Evolutionary conservation across 768 basidiomycete genomes (phyloP).

Genomic region (Hygrocybe punicea): DNA sequence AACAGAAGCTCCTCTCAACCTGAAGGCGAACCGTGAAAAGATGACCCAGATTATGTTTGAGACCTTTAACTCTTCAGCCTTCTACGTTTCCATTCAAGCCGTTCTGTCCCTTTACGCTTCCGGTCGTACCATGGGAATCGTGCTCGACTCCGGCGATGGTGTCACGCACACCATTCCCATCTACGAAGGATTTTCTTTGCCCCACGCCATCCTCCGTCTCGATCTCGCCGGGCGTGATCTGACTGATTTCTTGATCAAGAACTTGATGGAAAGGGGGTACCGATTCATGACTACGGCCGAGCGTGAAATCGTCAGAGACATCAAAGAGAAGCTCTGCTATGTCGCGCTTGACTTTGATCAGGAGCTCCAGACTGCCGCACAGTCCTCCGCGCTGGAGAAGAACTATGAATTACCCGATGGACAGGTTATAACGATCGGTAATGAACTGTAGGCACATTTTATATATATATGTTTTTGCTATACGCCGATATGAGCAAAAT

Average conservation of each 20-base stretch:
- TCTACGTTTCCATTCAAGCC: conserved; percentile 91
- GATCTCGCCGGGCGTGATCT: conserved; percentile 92
- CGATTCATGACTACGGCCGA: conserved; percentile 92
- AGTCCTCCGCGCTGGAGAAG: conserved; percentile 88
- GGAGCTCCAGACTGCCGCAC: conserved; percentile 86
- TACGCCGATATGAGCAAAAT: conserved; percentile 52
- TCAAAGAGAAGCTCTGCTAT: conserved; percentile 97
- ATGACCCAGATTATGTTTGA: conserved; percentile 98
- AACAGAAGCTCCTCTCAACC: conserved; percentile 90
- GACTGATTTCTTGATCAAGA: conserved; percentile 80
- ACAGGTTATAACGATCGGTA: conserved; percentile 93
- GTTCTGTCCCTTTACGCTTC: conserved; percentile 90
- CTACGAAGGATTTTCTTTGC: conserved; percentile 90
- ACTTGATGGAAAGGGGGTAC: conserved; percentile 88
- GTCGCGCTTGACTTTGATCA: conserved; percentile 94
- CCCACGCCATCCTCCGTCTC: conserved; percentile 89
- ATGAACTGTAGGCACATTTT: conserved; percentile 67
- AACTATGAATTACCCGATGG: conserved; percentile 90
- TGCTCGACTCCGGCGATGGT: conserved; percentile 95
- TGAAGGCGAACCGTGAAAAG: conserved; percentile 90
- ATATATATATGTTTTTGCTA: too few relatives aligned
- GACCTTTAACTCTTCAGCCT: conserved; percentile 89
- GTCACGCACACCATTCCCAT: conserved; percentile 96
- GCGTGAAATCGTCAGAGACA: conserved; percentile 92
- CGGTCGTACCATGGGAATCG: conserved; percentile 92